These are phyloP conservation scores for Lojkania enalia DNA, from an alignment of 2,329 filamentous ascomycete species.

Conservation along the genomic window DNA sequence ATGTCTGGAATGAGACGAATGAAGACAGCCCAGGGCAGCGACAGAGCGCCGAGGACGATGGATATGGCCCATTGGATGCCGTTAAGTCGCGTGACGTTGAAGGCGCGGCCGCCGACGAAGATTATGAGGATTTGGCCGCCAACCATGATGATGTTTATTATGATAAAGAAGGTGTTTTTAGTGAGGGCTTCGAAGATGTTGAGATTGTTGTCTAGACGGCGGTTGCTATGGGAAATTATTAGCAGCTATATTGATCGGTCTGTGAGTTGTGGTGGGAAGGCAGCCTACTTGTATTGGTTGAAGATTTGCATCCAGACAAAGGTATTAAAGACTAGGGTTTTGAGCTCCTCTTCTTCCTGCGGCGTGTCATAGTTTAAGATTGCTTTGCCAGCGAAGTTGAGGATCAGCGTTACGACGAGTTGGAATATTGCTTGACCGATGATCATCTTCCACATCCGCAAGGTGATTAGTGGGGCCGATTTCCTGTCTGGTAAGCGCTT, in stretches of 20 bases:
- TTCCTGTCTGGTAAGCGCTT: slow-evolving; percentile 79
- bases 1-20: slow-evolving; percentile 57
- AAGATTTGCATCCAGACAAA: slow-evolving; percentile 76
- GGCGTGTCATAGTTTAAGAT: slow-evolving; percentile 62
- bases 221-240: slow-evolving; percentile 34
- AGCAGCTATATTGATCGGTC: background rate
- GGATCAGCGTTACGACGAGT: slow-evolving; percentile 73
- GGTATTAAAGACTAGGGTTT: slow-evolving; percentile 69
- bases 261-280: no score
- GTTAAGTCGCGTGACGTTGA: slow-evolving; percentile 50
- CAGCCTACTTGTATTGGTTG: slow-evolving; percentile 66
- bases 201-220: slow-evolving; percentile 64
- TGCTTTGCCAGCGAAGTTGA: slow-evolving; percentile 72
- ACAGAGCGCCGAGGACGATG: slow-evolving; percentile 54
- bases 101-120: slow-evolving; percentile 60
- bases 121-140: slow-evolving; percentile 61
- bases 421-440: slow-evolving; percentile 90
- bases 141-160: slow-evolving; percentile 61
- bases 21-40: slow-evolving; percentile 56
- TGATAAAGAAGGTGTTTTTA: slow-evolving; percentile 61
- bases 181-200: slow-evolving; percentile 63
- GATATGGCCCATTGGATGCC: slow-evolving; percentile 44
- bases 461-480: slow-evolving; percentile 75
- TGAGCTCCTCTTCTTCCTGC: slow-evolving; percentile 49
- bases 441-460: slow-evolving; percentile 69